Base-by-base conservation (phyloP, 2,329 filamentous ascomycete species). In the Aspergillus sp. region DNA sequence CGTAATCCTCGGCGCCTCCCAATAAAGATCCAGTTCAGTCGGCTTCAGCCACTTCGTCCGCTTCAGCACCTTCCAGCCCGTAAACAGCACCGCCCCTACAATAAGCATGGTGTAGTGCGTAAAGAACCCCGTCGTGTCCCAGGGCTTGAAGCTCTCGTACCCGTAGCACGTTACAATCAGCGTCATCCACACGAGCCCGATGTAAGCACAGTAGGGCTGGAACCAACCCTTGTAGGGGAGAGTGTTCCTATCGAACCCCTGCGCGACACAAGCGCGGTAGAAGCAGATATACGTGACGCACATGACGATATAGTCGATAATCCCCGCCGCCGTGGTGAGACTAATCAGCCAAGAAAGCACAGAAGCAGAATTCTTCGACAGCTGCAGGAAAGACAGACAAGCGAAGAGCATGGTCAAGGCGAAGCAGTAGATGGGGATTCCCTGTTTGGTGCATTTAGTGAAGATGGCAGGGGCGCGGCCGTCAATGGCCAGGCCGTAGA, bases 391-490 rank as follows among this genome's bases (percentile, higher is more conserved):
- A 3, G 44, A 22, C 1, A 46, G 44, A 20, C 12, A n/a, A 9
- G 34, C 12, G 34, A 37, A 37, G 5, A 55, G 15, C 19, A 33
- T 42, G 5, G 42, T 22, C 30, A 49, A 11, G 20, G 30, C 44
- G 17, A 46, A 20, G 67, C 80, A 83, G 68, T 80, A 86, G 63
- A 87, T 80, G 11, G 85, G 85, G 0, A 87, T 84, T 67, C 87
- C 87, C 12, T 81, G 80, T 62, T 77, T 80, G 12, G 82, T 89
- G 68, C 81, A 85, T 70, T 83, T 81, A 59, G 79, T 78, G 19
- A 89, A 77, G 67, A 88, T 68, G 41, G 72, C 75, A 0, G 82
- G 82, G 0, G 82, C 82, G 45, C 79, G 74, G 11, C 82, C 81
- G 58, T 84, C 80, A 3, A 83, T 74, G 1, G 82, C 75, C 20